phyloP scores from a whole-genome alignment of 2,329 filamentous ascomycete species.

The Elsinoe australis region DNA sequence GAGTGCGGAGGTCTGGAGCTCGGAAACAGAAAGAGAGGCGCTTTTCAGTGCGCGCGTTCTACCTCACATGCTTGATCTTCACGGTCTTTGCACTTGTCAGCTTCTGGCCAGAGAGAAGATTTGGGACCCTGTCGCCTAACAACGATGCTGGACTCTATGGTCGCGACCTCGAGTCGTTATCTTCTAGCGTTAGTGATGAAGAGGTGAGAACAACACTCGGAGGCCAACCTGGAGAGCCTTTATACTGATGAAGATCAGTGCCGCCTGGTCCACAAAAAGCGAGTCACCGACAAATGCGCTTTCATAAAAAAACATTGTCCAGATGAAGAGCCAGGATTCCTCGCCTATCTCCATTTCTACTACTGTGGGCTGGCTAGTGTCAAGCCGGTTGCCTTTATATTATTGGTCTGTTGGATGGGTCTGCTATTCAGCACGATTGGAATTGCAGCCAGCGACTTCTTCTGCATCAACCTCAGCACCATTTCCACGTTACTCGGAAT shows the following conservation, averaged over 20 bases:
- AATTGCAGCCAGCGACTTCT: conserved; percentile 96
- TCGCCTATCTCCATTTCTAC: conserved; percentile 84
- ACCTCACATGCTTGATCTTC: conserved; percentile 18
- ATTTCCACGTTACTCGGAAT: conserved; percentile 83
- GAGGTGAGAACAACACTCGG: conserved; percentile 30
- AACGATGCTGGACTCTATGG: not conserved
- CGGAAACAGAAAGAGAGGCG: conserved; percentile 1
- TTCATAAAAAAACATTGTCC: conserved; percentile 76
- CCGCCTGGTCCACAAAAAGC: conserved; percentile 60
- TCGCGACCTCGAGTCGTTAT: conserved; percentile 8
- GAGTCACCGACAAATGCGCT: conserved; percentile 69
- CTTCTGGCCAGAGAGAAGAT: conserved; percentile 5
- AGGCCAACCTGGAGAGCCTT: not conserved
- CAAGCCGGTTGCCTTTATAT: conserved; percentile 67
- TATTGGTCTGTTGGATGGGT: conserved; percentile 75
- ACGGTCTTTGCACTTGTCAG: conserved; percentile 17
- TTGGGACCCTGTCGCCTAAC: not conserved
- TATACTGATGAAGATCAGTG: conserved; percentile 47
- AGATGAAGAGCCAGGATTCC: conserved; percentile 81
- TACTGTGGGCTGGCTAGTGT: conserved; percentile 68
- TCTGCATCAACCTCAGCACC: conserved; percentile 92
- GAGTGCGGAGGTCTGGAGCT: conserved; percentile 5
- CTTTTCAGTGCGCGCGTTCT: conserved; percentile 20
- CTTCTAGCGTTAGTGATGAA: conserved; percentile 28
- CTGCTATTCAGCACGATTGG: conserved; percentile 94